Evolutionary conservation across 768 basidiomycete species (phyloP), one percentile per base, ranked within the genome.

Genomic region (Mycena albidolilacea): DNA sequence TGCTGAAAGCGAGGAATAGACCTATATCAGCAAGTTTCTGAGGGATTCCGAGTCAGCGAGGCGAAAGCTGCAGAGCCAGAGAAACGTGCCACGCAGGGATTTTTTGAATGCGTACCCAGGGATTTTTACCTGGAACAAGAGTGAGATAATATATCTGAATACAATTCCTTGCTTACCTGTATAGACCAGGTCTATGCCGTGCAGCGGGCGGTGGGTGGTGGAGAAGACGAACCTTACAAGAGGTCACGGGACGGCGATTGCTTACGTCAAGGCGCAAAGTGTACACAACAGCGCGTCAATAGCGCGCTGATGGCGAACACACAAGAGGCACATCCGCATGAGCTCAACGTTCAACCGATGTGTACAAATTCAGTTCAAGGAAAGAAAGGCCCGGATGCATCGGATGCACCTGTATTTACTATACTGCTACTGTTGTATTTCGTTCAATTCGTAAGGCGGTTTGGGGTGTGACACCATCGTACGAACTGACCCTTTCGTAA

Each of bases 181-280:
- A 37, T 21, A 21, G 3, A 38, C 10, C 63, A 37, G 37, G 17
- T 10, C 10, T 38, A 11, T 11, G 15, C 35, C 7, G 5, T 65
- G 64, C n/a, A 52, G 37, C 3, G 39, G 54, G 12, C 21, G 44
- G 65, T n/a, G 55, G 57, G 44, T 58, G 39, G 65, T 67, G 54
- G 55, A 57, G 21, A 67, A 67, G 66, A 67, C 66, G 57, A 67
- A 67, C 66, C 44, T 67, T 59, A 44, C 10, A 17, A 43, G 10
- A 1, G 15, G 41, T 58, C 66, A 67, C 62, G 62, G 62, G 62
- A 50, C 35, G 62, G 62, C 62, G 63, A 48, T 4, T 4, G 14
- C 1, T 11, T 30, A 38, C 50, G 50, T 39, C 46, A 30, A 19
- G 44, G 14, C 11, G 44, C 61, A 48, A 63, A 46, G 21, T 10